Percentiles rank a stretch among this genome's conserved stretches.
Evolutionary conservation across 2,329 filamentous ascomycete species (phyloP).

Genomic region (Laburnicola sp.): DNA sequence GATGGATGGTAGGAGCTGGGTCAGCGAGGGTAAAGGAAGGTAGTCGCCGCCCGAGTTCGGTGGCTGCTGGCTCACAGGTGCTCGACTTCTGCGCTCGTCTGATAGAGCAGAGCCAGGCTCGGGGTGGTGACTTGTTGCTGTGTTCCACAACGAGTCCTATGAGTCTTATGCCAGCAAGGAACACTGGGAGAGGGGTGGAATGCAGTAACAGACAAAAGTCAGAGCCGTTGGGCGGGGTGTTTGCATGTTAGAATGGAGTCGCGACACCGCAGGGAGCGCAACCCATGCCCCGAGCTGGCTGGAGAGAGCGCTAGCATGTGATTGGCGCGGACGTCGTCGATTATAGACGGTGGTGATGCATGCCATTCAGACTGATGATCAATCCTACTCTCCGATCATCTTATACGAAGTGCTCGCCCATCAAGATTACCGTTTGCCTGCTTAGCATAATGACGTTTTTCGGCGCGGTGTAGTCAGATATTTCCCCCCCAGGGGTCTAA

Average conservation of each 20-base stretch:
- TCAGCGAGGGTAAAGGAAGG: neutral
- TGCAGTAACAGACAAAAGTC: neutral
- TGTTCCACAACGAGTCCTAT: neutral
- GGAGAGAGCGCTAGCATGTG: conserved; percentile 5
- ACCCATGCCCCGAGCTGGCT: neutral
- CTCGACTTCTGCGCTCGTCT: neutral
- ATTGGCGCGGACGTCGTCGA: neutral
- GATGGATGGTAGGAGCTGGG: neutral
- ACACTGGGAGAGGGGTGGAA: neutral
- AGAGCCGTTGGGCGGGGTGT: neutral
- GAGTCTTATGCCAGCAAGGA: neutral
- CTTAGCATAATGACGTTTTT: too few species aligned
- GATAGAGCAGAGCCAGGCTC: neutral
- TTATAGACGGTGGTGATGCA: too few species aligned
- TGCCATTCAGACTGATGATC: too few species aligned
- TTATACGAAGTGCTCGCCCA: too few species aligned
- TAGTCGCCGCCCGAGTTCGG: conserved; percentile 1
- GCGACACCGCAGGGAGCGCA: neutral
- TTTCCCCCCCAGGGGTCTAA: too few species aligned
- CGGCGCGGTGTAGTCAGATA: too few species aligned
- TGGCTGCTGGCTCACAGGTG: neutral
- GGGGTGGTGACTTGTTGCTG: neutral
- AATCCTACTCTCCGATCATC: too few species aligned
- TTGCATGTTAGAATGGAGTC: neutral
- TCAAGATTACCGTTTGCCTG: too few species aligned